These are phyloP conservation scores for Nyssa sinensis DNA, from an alignment of 148 eudicot genomes.

Conservation along the genomic window DNA sequence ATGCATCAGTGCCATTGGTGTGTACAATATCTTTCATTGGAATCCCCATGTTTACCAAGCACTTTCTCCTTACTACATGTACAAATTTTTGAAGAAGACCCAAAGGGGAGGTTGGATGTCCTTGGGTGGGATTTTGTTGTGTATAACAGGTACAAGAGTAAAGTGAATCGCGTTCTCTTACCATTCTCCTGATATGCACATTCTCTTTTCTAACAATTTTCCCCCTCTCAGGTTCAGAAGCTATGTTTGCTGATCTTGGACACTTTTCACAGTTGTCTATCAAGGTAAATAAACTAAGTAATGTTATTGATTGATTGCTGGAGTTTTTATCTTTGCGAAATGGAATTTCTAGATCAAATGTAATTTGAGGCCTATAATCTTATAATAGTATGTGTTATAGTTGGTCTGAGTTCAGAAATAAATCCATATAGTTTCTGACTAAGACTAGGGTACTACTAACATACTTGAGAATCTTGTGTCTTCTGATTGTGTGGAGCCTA, in stretches of 20 bases:
- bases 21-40: slow-evolving; percentile 85
- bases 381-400: too few species aligned
- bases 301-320: background rate
- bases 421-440: too few species aligned
- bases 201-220: background rate
- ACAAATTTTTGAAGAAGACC: slow-evolving; percentile 86
- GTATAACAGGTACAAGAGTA: slow-evolving; percentile 87
- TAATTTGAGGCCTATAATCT: background rate
- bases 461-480: too few species aligned
- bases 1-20: slow-evolving; percentile 87
- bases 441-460: too few species aligned
- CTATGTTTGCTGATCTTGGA: slow-evolving; percentile 99
- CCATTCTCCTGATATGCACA: slow-evolving; percentile 2
- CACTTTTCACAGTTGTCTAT: slow-evolving; percentile 95
- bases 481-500: background rate
- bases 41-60: slow-evolving; percentile 82
- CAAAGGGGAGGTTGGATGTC: slow-evolving; percentile 94
- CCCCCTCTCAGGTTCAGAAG: slow-evolving; percentile 76
- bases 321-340: background rate
- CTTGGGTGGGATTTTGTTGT: slow-evolving; percentile 91
- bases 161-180: background rate
- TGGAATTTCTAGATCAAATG: too few species aligned
- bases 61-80: slow-evolving; percentile 96
- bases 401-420: too few species aligned
- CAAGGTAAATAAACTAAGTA: slow-evolving; percentile 46